Conservation (phyloP, 768 basidiomycete species). For the Asterophora lycoperdoides region DNA sequence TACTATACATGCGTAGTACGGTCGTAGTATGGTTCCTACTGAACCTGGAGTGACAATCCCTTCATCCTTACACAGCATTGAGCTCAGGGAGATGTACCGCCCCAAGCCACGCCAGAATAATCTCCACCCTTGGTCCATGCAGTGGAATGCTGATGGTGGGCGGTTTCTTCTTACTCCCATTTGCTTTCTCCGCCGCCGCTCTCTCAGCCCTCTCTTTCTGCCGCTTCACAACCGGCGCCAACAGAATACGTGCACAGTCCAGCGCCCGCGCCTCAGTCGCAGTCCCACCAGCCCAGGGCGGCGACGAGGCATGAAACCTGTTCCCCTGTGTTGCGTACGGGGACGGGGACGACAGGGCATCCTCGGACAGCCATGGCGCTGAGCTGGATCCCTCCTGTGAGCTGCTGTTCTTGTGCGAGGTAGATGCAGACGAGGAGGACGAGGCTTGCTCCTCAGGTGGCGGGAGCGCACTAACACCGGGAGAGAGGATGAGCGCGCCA, state of each 20-base stretch:
- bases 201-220: conserved; percentile 58
- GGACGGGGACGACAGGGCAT: neutral
- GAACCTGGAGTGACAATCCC: neutral
- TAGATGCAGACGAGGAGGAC: conserved; percentile 15
- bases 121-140: conserved; percentile 82
- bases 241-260: conserved; percentile 66
- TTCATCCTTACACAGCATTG: conserved; percentile 34
- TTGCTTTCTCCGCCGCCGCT: conserved; percentile 44
- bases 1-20: too few relatives aligned
- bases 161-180: conserved; percentile 53
- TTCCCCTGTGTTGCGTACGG: conserved; percentile 8
- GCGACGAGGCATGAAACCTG: conserved; percentile 7
- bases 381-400: conserved; percentile 18
- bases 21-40: too few relatives aligned
- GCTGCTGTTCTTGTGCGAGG: conserved; percentile 24
- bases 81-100: conserved; percentile 77
- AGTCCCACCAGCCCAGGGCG: conserved; percentile 9
- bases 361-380: conserved; percentile 19
- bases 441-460: conserved; percentile 15
- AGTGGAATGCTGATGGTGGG: conserved; percentile 75
- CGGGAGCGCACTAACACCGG: conserved; percentile 2
- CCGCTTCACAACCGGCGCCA: conserved; percentile 64
- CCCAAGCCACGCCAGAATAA: conserved; percentile 80
- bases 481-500: conserved; percentile 4
- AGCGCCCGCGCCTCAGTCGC: conserved; percentile 51